Base-by-base conservation (phyloP, 2,329 filamentous ascomycete genomes). In the Esteya vermicola region DNA sequence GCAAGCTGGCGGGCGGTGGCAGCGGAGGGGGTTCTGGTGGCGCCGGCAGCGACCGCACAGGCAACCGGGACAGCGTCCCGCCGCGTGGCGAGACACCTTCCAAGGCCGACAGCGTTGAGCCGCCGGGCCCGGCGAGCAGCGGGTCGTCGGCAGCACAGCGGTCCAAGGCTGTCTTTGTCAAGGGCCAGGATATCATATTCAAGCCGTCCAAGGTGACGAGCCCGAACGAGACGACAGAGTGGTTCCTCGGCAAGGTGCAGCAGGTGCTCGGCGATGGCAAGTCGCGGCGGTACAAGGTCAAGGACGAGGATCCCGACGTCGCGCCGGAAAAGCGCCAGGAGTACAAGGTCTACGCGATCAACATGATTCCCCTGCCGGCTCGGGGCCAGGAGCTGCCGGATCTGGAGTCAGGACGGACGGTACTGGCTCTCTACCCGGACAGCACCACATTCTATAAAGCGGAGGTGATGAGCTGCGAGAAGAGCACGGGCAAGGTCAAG, bases 391-490 rank as follows among this genome's bases (percentile, higher is more conserved):
- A 74, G 59, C 62, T 80, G 14, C 60, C 68, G 4, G 67, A 81
- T 31, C 70, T 81, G 43, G 73, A 81, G 27, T 60, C 72, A 30
- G 80, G 81, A 33, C 83, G 80, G 54, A 72, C 76, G 34, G 83
- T 89, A 9, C 64, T 89, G 42, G 84, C 84, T 0, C 63, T 85
- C 43, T 91, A 91, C 52, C 84, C 84, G 0, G 78, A 85, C 50
- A 89, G 84, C 1, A 88, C 84, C 1, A 88, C 82, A 0, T 89
- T 91, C 51, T 91, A 91, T 56, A 78, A 82, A 54, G 84, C 84
- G 2, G 81, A 86, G 49, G 83, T 89, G 9, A 81, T 84, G 59
- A 78, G 78, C 27, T 78, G 73, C 65, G 64, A 78, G 41, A 62
- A 62, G 4, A 42, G 30, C 55, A 65, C 45, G 52, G 51, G 66